phyloP scores from a whole-genome alignment of 2,329 filamentous ascomycete species.

The Stagonosporopsis tanaceti region DNA sequence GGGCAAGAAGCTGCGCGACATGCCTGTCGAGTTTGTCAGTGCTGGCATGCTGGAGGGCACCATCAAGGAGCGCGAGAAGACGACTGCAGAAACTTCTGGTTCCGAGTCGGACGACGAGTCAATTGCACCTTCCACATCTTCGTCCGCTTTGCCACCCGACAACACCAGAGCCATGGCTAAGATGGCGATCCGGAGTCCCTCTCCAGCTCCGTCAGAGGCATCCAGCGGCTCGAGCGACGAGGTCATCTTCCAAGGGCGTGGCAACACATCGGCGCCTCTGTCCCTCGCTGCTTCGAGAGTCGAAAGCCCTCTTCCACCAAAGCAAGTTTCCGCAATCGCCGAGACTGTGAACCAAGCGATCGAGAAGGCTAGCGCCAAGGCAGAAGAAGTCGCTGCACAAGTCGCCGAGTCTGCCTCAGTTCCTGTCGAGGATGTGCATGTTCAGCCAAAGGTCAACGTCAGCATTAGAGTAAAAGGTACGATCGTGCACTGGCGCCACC shows the following conservation, averaged over 20 bases:
- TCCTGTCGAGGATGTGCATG: constrained; percentile 10
- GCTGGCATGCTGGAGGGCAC: constrained; percentile 57
- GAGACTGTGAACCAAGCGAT: neutral
- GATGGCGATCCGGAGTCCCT: constrained; percentile 49
- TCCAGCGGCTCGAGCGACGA: constrained; percentile 64
- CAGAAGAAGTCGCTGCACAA: constrained; percentile 2
- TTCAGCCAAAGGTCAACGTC: constrained; percentile 15
- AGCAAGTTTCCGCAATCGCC: constrained; percentile 6
- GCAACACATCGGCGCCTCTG: constrained; percentile 15
- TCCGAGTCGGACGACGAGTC: constrained; percentile 25
- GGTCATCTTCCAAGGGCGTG: constrained; percentile 54
- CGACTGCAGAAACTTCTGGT: constrained; percentile 14
- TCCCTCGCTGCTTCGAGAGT: constrained; percentile 12
- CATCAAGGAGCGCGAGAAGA: constrained; percentile 41
- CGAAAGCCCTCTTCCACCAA: constrained; percentile 11
- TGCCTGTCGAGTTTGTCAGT: constrained; percentile 67
- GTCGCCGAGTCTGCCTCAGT: constrained; percentile 9
- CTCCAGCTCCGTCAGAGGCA: constrained; percentile 38
- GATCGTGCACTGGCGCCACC: neutral
- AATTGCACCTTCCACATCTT: constrained; percentile 23
- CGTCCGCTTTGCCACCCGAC: constrained; percentile 25
- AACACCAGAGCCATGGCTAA: constrained; percentile 39
- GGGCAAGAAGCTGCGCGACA: constrained; percentile 62
- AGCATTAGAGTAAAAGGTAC: constrained; percentile 22
- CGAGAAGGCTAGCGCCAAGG: constrained; percentile 4